These are phyloP conservation scores for Pseudogymnoascus destructans DNA, from an alignment of 2,329 filamentous ascomycete species.

Conservation along the genomic window DNA sequence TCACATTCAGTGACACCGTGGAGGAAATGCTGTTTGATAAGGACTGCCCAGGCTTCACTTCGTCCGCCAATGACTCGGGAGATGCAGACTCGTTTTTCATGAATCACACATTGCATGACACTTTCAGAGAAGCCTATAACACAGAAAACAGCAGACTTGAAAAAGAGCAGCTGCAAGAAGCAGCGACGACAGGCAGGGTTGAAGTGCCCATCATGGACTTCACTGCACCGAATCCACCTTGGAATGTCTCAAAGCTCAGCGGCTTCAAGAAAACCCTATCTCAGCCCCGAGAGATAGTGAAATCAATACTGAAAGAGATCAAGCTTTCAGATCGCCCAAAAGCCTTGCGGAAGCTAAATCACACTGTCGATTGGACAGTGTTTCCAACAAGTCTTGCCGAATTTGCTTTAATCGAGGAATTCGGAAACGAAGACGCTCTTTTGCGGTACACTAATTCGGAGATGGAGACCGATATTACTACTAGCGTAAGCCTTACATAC, in stretches of 20 bases:
- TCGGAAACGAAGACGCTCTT: conserved; percentile 30
- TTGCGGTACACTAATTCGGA: conserved; percentile 27
- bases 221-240: conserved; percentile 31
- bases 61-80: background rate
- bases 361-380: conserved; percentile 33
- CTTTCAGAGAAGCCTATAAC: conserved; percentile 17
- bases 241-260: conserved; percentile 25
- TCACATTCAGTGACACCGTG: conserved; percentile 21
- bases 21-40: conserved; percentile 17
- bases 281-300: conserved; percentile 22
- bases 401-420: conserved; percentile 28
- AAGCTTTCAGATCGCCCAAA: conserved; percentile 29
- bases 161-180: conserved; percentile 24
- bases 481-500: conserved; percentile 32
- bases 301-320: conserved; percentile 21
- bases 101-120: background rate
- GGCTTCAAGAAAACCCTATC: background rate
- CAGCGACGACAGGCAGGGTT: conserved; percentile 32
- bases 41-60: background rate
- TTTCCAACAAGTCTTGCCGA: conserved; percentile 28
- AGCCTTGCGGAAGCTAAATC: conserved; percentile 28
- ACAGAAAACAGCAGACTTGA: conserved; percentile 18
- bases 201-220: conserved; percentile 36
- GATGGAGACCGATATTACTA: conserved; percentile 23
- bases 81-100: background rate